These are phyloP conservation scores for Gossypium thurberi DNA, from an alignment of 345 rosid species.

Conservation along the genomic window DNA sequence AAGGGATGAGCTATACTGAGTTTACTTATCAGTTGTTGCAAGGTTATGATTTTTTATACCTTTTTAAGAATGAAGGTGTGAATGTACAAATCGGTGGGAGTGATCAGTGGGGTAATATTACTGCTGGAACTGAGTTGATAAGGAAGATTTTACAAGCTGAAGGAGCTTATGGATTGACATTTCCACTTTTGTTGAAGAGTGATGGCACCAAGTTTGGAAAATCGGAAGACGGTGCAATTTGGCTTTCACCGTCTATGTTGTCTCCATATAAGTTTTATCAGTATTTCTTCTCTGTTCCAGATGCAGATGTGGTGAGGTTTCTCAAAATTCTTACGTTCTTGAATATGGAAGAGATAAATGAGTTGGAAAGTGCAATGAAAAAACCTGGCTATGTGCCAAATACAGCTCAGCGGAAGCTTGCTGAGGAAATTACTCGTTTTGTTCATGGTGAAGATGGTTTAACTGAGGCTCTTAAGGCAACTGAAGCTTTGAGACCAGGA, in stretches of 20 bases:
- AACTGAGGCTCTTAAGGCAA: slow-evolving; percentile 80
- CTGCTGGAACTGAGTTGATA: slow-evolving; percentile 86
- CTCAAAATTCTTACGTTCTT: slow-evolving; percentile 71
- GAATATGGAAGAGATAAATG: slow-evolving; percentile 58
- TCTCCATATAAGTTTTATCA: slow-evolving; percentile 93
- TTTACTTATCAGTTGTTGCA: slow-evolving; percentile 88
- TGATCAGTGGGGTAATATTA: slow-evolving; percentile 97
- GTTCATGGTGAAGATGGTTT: slow-evolving; percentile 92
- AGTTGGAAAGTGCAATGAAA: slow-evolving; percentile 59
- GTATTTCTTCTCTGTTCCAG: slow-evolving; percentile 89
- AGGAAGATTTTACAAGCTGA: slow-evolving; percentile 71
- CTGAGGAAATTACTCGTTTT: slow-evolving; percentile 84
- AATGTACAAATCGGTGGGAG: slow-evolving; percentile 96
- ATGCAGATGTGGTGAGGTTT: slow-evolving; percentile 70
- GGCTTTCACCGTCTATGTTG: slow-evolving; percentile 68
- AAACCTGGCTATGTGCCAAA: slow-evolving; percentile 69
- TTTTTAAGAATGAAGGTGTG: slow-evolving; percentile 65
- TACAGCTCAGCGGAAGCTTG: slow-evolving; percentile 62
- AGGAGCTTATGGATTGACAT: slow-evolving; percentile 80
- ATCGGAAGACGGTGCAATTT: slow-evolving; percentile 96
- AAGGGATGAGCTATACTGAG: slow-evolving; percentile 93
- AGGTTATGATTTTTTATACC: slow-evolving; percentile 71
- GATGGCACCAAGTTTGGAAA: slow-evolving; percentile 96
- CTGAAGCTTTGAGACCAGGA: slow-evolving; percentile 89
- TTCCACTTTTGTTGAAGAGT: slow-evolving; percentile 77